phyloP scores from a whole-genome alignment of 192 early-diverging fungal species.

The Lobosporangium transversale region DNA sequence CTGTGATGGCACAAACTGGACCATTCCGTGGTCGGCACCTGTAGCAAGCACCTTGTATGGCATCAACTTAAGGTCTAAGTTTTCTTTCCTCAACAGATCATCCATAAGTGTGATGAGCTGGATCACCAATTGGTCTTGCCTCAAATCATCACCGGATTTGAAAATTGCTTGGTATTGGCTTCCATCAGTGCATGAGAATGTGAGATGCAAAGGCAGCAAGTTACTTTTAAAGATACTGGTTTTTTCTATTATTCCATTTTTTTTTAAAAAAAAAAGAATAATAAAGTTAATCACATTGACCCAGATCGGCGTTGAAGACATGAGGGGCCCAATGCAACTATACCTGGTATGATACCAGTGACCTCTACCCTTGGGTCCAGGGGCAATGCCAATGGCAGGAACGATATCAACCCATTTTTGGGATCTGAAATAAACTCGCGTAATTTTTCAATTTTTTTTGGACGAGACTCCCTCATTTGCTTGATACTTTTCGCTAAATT shows the following conservation, averaged over 20 bases:
- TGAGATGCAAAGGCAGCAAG: slow-evolving; percentile 86
- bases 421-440: slow-evolving; percentile 81
- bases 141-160: slow-evolving; percentile 96
- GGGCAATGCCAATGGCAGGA: slow-evolving; percentile 87
- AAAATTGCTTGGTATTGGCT: slow-evolving; percentile 94
- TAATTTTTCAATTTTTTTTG: slow-evolving; percentile 91
- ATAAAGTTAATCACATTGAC: neutral
- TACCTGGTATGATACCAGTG: slow-evolving; percentile 86
- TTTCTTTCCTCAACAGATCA: slow-evolving; percentile 92
- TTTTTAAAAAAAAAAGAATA: neutral
- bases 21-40: slow-evolving; percentile 92
- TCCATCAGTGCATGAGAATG: slow-evolving; percentile 87
- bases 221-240: slow-evolving; percentile 92
- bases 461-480: slow-evolving; percentile 81
- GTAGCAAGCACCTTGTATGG: slow-evolving; percentile 97
- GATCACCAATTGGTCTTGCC: slow-evolving; percentile 98
- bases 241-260: slow-evolving; percentile 67
- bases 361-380: slow-evolving; percentile 92
- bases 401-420: slow-evolving; percentile 81
- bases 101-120: slow-evolving; percentile 99
- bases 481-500: slow-evolving; percentile 81
- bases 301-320: too few relatives aligned
- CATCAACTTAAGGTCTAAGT: slow-evolving; percentile 91
- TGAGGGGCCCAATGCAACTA: neutral
- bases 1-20: slow-evolving; percentile 93